Percentiles rank a stretch among this genome's conserved stretches.
These are phyloP conservation scores for Verticillium klebahnii DNA, from an alignment of 2,329 filamentous ascomycete genomes.

Conservation along the genomic window DNA sequence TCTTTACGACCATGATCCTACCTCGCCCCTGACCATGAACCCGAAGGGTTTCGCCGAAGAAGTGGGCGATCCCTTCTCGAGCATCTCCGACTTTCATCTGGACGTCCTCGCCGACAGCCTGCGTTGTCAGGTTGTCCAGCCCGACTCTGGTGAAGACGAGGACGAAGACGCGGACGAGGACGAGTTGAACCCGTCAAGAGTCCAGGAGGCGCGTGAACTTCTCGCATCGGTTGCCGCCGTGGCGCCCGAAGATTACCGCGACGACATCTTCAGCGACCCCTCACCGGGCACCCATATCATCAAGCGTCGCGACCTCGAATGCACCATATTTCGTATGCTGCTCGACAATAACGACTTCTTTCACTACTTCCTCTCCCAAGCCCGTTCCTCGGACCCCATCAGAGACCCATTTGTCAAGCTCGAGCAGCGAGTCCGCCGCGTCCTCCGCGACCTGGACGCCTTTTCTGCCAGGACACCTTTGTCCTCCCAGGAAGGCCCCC, in stretches of 20 bases:
- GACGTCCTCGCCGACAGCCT: constrained; percentile 47
- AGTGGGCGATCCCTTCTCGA: constrained; percentile 42
- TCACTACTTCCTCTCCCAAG: constrained; percentile 43
- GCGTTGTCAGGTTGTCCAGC: constrained; percentile 38
- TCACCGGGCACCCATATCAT: constrained; percentile 25
- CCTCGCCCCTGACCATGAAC: constrained; percentile 36
- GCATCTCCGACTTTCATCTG: constrained; percentile 46
- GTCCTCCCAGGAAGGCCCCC: constrained; percentile 21
- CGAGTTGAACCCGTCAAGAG: constrained; percentile 27
- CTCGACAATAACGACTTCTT: constrained; percentile 51
- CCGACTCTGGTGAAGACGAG: constrained; percentile 10
- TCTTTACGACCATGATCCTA: constrained; percentile 31
- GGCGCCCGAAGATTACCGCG: constrained; percentile 37
- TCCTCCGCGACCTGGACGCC: constrained; percentile 38
- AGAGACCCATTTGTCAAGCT: constrained; percentile 44
- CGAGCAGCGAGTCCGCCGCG: constrained; percentile 39
- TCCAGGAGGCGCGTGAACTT: constrained; percentile 47
- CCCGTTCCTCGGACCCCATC: constrained; percentile 37
- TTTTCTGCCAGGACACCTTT: constrained; percentile 16
- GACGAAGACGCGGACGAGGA: constrained; percentile 15
- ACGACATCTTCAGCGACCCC: constrained; percentile 36
- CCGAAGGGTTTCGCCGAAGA: constrained; percentile 37
- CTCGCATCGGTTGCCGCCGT: constrained; percentile 36
- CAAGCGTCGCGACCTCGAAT: constrained; percentile 41
- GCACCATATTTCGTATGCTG: constrained; percentile 48